Evolutionary conservation across 805 yeast species (phyloP), one percentile per base, ranked within the genome.

Genomic region (Sungouiozyma intestinalis): DNA sequence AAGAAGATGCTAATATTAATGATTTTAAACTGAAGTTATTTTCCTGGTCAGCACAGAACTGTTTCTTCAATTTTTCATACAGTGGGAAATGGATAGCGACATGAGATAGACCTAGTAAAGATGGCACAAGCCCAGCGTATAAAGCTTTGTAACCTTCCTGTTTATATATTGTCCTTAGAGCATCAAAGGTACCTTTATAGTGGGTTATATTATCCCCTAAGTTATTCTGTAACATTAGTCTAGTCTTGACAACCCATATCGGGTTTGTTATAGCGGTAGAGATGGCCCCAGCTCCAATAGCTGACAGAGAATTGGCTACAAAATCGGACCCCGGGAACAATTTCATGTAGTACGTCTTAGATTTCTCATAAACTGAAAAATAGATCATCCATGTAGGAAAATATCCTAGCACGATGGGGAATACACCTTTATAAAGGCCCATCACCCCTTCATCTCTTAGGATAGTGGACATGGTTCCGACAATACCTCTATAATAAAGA

Each of bases 331-430:
- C 35, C 14, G 62, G 48, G 36, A 72, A 62, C 19, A 70, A 46
- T 2, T 44, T 45, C 1, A 81, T 79, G 52, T 74, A 76, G 39
- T 70, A 56, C 36, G 62, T 54, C 58, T 87, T 88, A 20, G 87
- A 79, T 43, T 73, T 66, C 57, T 90, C 97, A 61, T 92, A 92
- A 27, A 87, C 83, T 6, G 90, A 74, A 64, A 92, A 92, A 60
- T 92, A 92, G 38, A 92, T 84, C 71, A 87, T 87, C 98, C 98
- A 92, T 0, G 97, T 86, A 14, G 98, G 98, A 53, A 92, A 78
- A 62, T 92, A 92, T 0, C 98, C 98, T 40, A 90, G 63, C 1
- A 90, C 74, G 33, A 90, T 86, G n/a, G 98, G 97, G 2, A 81
- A 81, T 18, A 92, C 65, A 3, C 98, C 98, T 47, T 95, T 68